Conservation (phyloP, 352 stramenopile genomes). For the Aphanomyces euteiches region DNA sequence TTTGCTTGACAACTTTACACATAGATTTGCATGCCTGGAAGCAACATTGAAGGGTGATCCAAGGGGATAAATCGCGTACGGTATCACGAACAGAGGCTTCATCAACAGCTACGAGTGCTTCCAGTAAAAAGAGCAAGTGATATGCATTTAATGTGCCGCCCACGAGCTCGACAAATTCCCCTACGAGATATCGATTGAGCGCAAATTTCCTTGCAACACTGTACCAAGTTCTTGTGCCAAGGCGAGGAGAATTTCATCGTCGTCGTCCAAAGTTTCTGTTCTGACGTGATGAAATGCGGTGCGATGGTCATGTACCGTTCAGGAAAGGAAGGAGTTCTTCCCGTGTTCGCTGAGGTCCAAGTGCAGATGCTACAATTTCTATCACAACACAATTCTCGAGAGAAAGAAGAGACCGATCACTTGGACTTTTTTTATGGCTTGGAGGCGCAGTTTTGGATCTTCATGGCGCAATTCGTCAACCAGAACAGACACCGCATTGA, state of each 20-base stretch:
- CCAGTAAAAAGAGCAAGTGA: slow-evolving; percentile 92
- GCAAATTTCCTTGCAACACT: slow-evolving; percentile 15
- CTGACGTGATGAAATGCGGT: slow-evolving; percentile 14
- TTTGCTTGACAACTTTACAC: slow-evolving; percentile 78
- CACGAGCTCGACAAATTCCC: slow-evolving; percentile 85
- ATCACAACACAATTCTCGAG: neutral
- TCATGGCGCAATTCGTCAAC: slow-evolving; percentile 92
- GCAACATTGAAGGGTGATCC: neutral
- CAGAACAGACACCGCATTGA: slow-evolving; percentile 87
- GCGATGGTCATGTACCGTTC: slow-evolving; percentile 55
- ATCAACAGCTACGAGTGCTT: slow-evolving; percentile 90
- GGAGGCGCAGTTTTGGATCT: slow-evolving; percentile 88
- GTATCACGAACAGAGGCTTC: slow-evolving; percentile 93
- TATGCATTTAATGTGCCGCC: slow-evolving; percentile 85
- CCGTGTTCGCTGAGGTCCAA: slow-evolving; percentile 86
- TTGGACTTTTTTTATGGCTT: slow-evolving; percentile 88
- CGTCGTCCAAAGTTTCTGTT: slow-evolving; percentile 94
- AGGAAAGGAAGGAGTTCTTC: slow-evolving; percentile 98
- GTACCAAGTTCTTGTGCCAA: slow-evolving; percentile 89
- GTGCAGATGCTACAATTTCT: slow-evolving; percentile 62
- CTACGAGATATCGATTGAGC: slow-evolving; percentile 36
- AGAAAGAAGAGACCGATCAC: slow-evolving; percentile 63
- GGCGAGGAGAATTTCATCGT: slow-evolving; percentile 96
- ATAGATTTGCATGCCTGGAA: slow-evolving; percentile 83
- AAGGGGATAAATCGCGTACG: slow-evolving; percentile 34